Evolutionary conservation across 805 yeast species (phyloP), one percentile per base, ranked within the genome.

Genomic region (Yarrowia divulgata): DNA sequence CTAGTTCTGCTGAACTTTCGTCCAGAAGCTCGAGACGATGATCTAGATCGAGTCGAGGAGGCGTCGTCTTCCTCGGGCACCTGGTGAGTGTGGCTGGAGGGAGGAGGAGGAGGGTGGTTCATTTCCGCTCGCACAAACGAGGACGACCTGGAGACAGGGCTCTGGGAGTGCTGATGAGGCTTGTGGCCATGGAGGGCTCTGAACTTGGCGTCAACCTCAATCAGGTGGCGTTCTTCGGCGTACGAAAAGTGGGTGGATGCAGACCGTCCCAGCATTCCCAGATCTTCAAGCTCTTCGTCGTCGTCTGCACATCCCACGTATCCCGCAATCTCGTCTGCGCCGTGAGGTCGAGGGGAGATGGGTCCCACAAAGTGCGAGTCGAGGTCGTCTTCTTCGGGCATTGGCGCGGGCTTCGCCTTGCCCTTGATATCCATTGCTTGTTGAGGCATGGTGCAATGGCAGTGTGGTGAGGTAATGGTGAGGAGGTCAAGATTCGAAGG

Each of bases 131-230:
- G 42, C 39, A 49, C 45, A 58, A 54, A 67, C 13, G 69, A 71
- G 19, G 69, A 67, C 58, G 67, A 66, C 50, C 60, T 55, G 48
- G 64, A 42, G 2, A 66, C 63, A 13, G 55, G 49, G 14, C 54
- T 45, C 35, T 64, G 57, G 1, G 68, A 49, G 42, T 68, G 39
- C 3, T 63, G 52, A 29, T 55, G 23, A 12, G 66, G 69, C 43
- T 23, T 66, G 63, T 60, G 50, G 64, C 52, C 46, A 16, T 72
- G 71, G 19, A 75, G 68, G 6, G 92, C 90, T 70, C 83, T 82
- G 45, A 86, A 76, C 74, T 89, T 89, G 73, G 90, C 87, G 71
- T 88, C 91, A 70, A 88, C 88, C 67, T 87, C 92, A 73, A 83
- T 84, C 73, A 89, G 81, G 73, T 82, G 80, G 73, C 82, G 83